These are phyloP conservation scores for Thermothielavioides terrestris DNA, from an alignment of 495 filamentous ascomycete genomes.

Conservation along the genomic window DNA sequence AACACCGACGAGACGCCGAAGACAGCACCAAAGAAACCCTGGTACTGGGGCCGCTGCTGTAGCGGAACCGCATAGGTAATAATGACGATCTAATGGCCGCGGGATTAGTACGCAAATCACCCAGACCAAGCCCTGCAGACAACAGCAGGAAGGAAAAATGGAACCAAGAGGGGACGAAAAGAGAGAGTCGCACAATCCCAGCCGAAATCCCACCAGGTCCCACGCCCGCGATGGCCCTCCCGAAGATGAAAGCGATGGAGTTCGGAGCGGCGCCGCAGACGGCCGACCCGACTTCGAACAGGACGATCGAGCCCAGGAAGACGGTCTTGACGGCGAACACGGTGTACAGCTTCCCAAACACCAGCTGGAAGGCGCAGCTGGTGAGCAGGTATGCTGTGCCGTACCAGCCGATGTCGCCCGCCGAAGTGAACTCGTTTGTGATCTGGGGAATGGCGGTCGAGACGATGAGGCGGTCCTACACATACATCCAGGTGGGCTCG, in stretches of 20 bases:
- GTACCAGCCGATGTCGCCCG: conserved; percentile 51
- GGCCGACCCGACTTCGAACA: conserved; percentile 46
- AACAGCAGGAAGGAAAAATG: conserved; percentile 55
- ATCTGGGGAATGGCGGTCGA: conserved; percentile 45
- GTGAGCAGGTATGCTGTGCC: conserved; percentile 44
- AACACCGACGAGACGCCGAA: too few species aligned
- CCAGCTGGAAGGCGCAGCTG: conserved; percentile 35
- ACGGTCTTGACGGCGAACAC: conserved; percentile 36
- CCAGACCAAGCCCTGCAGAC: too few species aligned
- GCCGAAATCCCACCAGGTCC: conserved; percentile 35
- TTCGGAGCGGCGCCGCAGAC: conserved; percentile 49
- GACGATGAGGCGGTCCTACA: conserved; percentile 38
- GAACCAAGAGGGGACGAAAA: too few species aligned
- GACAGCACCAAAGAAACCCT: too few species aligned
- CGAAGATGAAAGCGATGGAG: conserved; percentile 45
- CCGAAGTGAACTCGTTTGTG: conserved; percentile 38
- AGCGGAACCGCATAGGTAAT: too few species aligned
- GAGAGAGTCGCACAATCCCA: conserved; percentile 25
- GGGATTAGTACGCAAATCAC: too few species aligned
- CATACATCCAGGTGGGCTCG: too few species aligned
- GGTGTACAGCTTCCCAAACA: conserved; percentile 45
- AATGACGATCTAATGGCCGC: too few species aligned
- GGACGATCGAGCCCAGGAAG: conserved; percentile 32
- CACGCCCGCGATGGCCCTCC: conserved; percentile 47
- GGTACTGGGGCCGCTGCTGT: too few species aligned